phyloP scores from a whole-genome alignment of 805 yeast genomes.

The Ogataea trehaloabstinens region DNA sequence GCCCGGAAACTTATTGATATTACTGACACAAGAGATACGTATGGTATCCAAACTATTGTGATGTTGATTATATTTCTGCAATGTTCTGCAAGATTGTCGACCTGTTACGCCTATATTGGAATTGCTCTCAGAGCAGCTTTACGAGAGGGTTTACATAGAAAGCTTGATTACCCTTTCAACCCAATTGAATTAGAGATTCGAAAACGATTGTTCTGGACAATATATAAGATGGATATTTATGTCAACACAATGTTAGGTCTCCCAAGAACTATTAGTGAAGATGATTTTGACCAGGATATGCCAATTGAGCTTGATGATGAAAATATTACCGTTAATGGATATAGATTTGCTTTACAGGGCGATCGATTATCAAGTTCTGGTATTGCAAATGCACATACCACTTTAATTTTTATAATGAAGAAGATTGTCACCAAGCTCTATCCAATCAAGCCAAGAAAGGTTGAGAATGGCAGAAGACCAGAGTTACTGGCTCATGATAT shows the following conservation, averaged over 20 bases:
- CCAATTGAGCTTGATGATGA: conserved; percentile 88
- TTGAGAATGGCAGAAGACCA: conserved; percentile 29
- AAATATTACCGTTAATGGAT: conserved; percentile 68
- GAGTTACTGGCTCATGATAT: conserved; percentile 33
- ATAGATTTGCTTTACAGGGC: conserved; percentile 39
- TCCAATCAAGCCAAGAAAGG: conserved; percentile 55
- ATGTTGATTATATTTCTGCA: conserved; percentile 84
- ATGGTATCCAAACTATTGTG: conserved; percentile 80
- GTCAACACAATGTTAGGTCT: conserved; percentile 84
- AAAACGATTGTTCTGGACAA: conserved; percentile 84
- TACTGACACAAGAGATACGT: conserved; percentile 78
- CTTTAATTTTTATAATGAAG: conserved; percentile 64
- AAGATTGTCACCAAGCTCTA: conserved; percentile 71
- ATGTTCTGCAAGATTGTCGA: conserved; percentile 81
- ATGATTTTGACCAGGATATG: conserved; percentile 82
- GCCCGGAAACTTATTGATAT: conserved; percentile 79
- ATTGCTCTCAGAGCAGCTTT: conserved; percentile 80
- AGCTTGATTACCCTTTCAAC: conserved; percentile 58
- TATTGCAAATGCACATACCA: conserved; percentile 84
- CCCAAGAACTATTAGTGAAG: conserved; percentile 72
- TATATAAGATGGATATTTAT: conserved; percentile 87
- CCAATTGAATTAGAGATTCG: conserved; percentile 82
- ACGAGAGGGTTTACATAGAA: conserved; percentile 80
- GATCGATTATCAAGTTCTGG: conserved; percentile 66
- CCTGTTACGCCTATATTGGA: conserved; percentile 88